Conservation (phyloP, 2,329 filamentous ascomycete species). For the Ceratocystis variospora region DNA sequence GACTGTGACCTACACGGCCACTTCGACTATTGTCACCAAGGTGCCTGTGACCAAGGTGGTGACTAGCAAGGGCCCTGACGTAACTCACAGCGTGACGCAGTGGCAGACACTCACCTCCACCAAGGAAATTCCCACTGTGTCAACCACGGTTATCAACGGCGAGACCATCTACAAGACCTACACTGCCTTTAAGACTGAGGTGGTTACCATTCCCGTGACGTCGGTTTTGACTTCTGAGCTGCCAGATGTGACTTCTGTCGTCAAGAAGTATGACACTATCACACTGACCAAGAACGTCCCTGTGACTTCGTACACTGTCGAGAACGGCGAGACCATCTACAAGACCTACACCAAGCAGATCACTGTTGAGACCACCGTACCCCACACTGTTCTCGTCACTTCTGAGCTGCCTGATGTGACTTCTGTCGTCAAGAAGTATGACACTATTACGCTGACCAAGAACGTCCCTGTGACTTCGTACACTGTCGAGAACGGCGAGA, state of each 20-base stretch:
- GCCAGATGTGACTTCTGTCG: conserved; percentile 1
- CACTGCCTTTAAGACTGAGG: conserved; percentile 3
- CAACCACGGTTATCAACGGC: conserved; percentile 12
- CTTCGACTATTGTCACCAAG: conserved; percentile 7
- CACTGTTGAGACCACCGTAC: conserved; percentile 2
- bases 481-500: conserved; percentile 12
- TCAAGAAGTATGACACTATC: not conserved
- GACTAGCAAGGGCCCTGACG: conserved; percentile 13
- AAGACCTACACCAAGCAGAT: conserved; percentile 10
- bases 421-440: not conserved
- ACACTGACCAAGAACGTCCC: not conserved
- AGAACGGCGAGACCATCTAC: conserved; percentile 13
- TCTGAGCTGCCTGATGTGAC: conserved; percentile 13
- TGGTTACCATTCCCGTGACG: conserved; percentile 7
- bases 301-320: conserved; percentile 7
- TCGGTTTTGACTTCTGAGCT: not conserved
- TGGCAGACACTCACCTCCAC: conserved; percentile 11
- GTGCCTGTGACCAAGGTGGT: conserved; percentile 20
- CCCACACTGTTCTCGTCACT: conserved; percentile 1
- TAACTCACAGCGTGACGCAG: not conserved
- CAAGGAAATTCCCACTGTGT: conserved; percentile 3
- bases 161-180: conserved; percentile 8
- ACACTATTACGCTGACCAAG: not conserved
- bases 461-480: not conserved
- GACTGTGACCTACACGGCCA: conserved; percentile 7